These are phyloP conservation scores for Ilyonectria robusta DNA, from an alignment of 2,329 filamentous ascomycete genomes.

Conservation along the genomic window DNA sequence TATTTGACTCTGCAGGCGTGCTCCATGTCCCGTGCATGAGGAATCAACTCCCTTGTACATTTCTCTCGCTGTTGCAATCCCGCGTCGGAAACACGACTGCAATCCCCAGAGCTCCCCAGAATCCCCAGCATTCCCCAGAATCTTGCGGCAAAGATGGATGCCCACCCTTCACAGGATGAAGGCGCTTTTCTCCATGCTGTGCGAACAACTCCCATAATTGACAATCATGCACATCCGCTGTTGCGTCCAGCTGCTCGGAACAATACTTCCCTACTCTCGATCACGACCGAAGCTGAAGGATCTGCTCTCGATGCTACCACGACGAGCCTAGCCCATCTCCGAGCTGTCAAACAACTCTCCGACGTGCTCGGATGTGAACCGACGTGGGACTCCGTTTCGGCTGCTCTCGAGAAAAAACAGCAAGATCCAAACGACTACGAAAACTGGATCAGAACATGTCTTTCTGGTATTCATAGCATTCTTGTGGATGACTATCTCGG, in stretches of 20 bases:
- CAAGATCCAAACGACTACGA: slow-evolving; percentile 59
- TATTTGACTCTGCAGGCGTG: too few species aligned
- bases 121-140: background rate
- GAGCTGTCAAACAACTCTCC: slow-evolving; percentile 78
- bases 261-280: slow-evolving; percentile 67
- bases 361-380: slow-evolving; percentile 73
- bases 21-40: too few species aligned
- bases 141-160: background rate
- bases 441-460: slow-evolving; percentile 73
- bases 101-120: background rate
- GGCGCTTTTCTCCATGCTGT: slow-evolving; percentile 58
- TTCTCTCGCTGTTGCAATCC: background rate
- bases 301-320: slow-evolving; percentile 73
- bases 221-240: slow-evolving; percentile 80
- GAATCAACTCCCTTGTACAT: too few species aligned
- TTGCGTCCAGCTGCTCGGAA: slow-evolving; percentile 65
- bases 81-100: background rate
- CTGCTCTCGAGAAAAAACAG: slow-evolving; percentile 58
- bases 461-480: slow-evolving; percentile 79
- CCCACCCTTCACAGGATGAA: slow-evolving; percentile 13
- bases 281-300: slow-evolving; percentile 81
- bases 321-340: slow-evolving; percentile 76
- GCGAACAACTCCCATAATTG: slow-evolving; percentile 74
- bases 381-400: slow-evolving; percentile 70
- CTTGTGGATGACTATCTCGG: slow-evolving; percentile 83